These are phyloP conservation scores for Crithidia sp. DNA, from an alignment of 208 protist genomes.

Conservation along the genomic window DNA sequence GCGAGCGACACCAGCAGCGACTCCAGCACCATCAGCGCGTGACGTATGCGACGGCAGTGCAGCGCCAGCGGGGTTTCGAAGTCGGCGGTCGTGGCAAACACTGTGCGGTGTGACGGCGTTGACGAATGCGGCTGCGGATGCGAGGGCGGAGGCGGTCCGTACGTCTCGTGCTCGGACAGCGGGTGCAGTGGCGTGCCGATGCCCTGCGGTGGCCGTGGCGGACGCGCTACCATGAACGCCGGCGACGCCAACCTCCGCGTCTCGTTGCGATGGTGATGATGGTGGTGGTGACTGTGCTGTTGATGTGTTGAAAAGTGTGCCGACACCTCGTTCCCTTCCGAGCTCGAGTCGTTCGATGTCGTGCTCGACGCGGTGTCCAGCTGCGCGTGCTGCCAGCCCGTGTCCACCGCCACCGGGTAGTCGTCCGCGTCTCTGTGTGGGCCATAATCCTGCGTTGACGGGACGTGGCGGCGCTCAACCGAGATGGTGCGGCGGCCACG, in stretches of 20 bases:
- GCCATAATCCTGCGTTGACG: slow-evolving; percentile 3
- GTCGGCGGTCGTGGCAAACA: slow-evolving; percentile 20
- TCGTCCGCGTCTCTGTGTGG: neutral
- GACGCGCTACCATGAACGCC: neutral
- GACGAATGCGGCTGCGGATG: neutral
- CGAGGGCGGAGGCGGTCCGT: neutral
- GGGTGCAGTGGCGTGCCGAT: slow-evolving; percentile 2
- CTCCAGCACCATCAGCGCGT: slow-evolving; percentile 43
- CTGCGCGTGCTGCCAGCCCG: neutral
- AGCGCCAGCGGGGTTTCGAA: slow-evolving; percentile 26
- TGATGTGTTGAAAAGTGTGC: neutral
- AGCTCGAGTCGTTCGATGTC: slow-evolving; percentile 9
- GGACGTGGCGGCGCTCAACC: neutral
- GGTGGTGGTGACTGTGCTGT: no score
- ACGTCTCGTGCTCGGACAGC: neutral
- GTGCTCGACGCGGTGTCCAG: neutral
- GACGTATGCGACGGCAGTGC: slow-evolving; percentile 34
- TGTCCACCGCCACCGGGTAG: neutral
- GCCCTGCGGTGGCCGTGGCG: slow-evolving; percentile 5
- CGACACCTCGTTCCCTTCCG: neutral
- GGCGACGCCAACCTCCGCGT: neutral
- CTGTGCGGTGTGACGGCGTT: neutral
- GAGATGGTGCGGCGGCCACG: neutral
- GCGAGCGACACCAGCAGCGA: slow-evolving; percentile 38
- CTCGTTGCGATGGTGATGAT: slow-evolving; percentile 1